Conservation (phyloP, 805 yeast genomes). For the Lipomyces yamadae region DNA sequence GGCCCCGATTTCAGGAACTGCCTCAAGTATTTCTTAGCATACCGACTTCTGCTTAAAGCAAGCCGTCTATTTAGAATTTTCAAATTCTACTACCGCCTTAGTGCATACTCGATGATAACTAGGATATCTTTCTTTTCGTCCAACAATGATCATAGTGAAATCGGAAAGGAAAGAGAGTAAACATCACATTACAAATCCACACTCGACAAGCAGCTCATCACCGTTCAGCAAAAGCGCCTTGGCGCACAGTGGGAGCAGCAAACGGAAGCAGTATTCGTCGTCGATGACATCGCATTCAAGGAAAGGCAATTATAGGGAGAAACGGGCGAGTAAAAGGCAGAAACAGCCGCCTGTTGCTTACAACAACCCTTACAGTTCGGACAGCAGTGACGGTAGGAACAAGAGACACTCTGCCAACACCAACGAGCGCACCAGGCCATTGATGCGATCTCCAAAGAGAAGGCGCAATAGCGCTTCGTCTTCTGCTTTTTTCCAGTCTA, state of each 20-base stretch:
- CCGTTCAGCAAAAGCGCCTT: not conserved
- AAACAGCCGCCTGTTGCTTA: slow-evolving; percentile 20
- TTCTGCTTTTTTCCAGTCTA: slow-evolving; percentile 12
- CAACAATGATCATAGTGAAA: slow-evolving; percentile 8
- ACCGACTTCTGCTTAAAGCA: not conserved
- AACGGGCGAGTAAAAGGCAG: slow-evolving; percentile 13
- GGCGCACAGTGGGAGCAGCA: slow-evolving; percentile 3
- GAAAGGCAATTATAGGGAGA: slow-evolving; percentile 13
- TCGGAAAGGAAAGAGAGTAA: slow-evolving; percentile 6
- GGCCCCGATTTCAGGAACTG: not conserved
- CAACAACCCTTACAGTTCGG: slow-evolving; percentile 33
- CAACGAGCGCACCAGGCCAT: slow-evolving; percentile 8
- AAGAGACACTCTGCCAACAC: not conserved
- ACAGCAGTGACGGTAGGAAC: slow-evolving; percentile 19
- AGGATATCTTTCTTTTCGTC: slow-evolving; percentile 19
- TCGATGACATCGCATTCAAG: slow-evolving; percentile 10
- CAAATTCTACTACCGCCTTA: slow-evolving; percentile 6
- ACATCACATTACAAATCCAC: not conserved
- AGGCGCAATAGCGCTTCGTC: slow-evolving; percentile 16
- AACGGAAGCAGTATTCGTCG: not conserved
- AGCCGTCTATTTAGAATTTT: not conserved
- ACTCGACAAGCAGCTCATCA: not conserved
- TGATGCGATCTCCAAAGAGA: slow-evolving; percentile 15
- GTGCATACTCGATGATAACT: slow-evolving; percentile 25
- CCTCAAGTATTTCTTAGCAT: not conserved